Evolutionary conservation across 2,329 filamentous ascomycete genomes (phyloP).

Genomic region (Xylaria sp.): DNA sequence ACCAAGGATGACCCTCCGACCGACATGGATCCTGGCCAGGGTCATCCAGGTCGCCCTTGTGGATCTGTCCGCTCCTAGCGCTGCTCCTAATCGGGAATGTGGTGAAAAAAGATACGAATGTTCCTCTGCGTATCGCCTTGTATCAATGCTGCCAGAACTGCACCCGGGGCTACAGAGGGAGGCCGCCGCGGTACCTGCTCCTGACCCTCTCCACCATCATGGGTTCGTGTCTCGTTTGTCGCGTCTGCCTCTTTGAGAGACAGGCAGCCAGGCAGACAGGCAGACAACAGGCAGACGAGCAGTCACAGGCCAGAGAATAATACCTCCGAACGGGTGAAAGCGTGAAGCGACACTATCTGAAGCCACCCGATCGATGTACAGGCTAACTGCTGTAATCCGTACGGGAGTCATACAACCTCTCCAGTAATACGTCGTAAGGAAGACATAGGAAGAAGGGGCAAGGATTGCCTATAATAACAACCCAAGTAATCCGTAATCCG

Average conservation of each 20-base stretch:
- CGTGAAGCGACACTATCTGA: not conserved
- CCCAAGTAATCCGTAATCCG: too few relatives aligned
- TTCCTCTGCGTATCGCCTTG: too few relatives aligned
- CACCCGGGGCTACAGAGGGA: too few relatives aligned
- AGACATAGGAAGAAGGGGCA: too few relatives aligned
- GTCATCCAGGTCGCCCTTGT: conserved; percentile 21
- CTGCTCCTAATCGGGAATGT: conserved; percentile 33
- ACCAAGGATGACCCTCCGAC: conserved; percentile 22
- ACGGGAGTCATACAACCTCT: not conserved
- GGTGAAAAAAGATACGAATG: conserved; percentile 19
- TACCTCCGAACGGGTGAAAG: conserved; percentile 3
- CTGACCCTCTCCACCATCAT: conserved; percentile 20
- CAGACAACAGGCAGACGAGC: conserved; percentile 3
- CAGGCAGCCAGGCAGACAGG: not conserved
- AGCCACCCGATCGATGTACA: conserved; percentile 12
- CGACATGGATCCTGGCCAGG: conserved; percentile 24
- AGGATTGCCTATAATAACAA: not conserved
- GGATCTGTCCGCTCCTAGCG: conserved; percentile 29
- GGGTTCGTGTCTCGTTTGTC: conserved; percentile 17
- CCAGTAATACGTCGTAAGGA: too few relatives aligned
- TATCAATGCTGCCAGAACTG: too few relatives aligned
- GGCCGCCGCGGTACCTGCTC: conserved; percentile 6
- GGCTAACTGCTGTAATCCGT: not conserved
- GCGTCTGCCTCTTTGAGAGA: conserved; percentile 4
- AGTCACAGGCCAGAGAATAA: not conserved